Evolutionary conservation across 176 grass and related monocot species (phyloP), one percentile per base, ranked within the genome.

Genomic region (Aegilops tauschii): DNA sequence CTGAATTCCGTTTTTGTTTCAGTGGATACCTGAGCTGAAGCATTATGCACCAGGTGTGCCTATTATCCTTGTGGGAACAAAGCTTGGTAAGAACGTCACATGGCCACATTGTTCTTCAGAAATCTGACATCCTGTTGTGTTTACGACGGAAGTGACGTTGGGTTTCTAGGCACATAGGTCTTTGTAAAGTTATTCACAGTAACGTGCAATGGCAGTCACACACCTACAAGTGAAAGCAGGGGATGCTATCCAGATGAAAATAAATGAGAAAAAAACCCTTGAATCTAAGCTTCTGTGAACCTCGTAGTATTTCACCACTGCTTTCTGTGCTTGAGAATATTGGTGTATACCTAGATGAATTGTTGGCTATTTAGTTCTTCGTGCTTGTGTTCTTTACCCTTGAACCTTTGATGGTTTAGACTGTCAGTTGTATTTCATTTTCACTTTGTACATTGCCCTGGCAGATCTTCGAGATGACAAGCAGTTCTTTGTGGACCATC

Each of bases 11-110:
- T 74, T 77, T 50, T 36, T 80, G 64, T 93, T 91, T 94, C 87
- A 94, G 93, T 94, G 93, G 93, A 94, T 94, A 80, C 90, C 93
- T 86, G 93, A 94, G 70, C 81, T 92, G 90, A 92, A 86, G 90
- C 93, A 92, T 87, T 94, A 92, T 81, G 93, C 93, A 52, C 93
- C 93, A 47, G 93, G 93, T 65, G 93, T 94, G 82, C 93, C 93
- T 76, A 85, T 94, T 28, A 92, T 94, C 80, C 93, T 94, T 0
- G 93, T 94, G 65, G 93, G 93, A 39, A 94, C 93, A 66, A 94
- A 94, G 87, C 93, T 94, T 86, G 93, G 90, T 94, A 92, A 94
- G 90, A 25, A 84, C 27, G 5, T 17, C 28, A 16, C 31, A 39
- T 34, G 14, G 2, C 29, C 20, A 47, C 40, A 23, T 45, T 82